These are phyloP conservation scores for Arabidopsis lyrata DNA, from an alignment of 441 rosid genomes.

Conservation along the genomic window DNA sequence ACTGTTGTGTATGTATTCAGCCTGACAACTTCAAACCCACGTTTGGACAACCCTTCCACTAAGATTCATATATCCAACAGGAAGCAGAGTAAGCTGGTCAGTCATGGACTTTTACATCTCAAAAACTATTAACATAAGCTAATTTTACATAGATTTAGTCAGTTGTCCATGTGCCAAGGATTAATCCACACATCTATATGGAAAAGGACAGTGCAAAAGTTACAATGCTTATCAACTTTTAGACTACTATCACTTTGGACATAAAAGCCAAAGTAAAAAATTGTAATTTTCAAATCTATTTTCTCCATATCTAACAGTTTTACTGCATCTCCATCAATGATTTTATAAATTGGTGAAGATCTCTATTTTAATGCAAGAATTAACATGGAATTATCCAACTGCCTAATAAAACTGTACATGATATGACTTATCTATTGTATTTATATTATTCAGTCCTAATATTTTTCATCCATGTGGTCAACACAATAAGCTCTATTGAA, in stretches of 20 bases:
- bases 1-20: slow-evolving; percentile 94
- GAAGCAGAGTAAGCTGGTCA: slow-evolving; percentile 28
- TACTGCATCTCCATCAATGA: background rate
- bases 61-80: slow-evolving; percentile 47
- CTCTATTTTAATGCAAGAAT: background rate
- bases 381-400: slow-evolving; percentile 10
- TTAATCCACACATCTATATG: background rate
- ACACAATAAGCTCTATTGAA: slow-evolving; percentile 21
- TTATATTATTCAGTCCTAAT: slow-evolving; percentile 7
- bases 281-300: background rate
- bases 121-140: slow-evolving; percentile 4
- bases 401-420: background rate
- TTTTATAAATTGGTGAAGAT: background rate
- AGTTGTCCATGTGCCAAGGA: background rate
- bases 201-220: background rate
- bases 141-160: background rate
- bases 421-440: background rate
- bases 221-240: background rate
- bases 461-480: background rate
- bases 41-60: slow-evolving; percentile 84
- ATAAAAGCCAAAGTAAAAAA: background rate
- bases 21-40: slow-evolving; percentile 93
- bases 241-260: background rate
- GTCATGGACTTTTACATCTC: slow-evolving; percentile 14
- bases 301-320: background rate